A percentile compares a stretch with the other conserved stretches of the same genome.
These are phyloP conservation scores for Monosporascus sp. DNA, from an alignment of 2,329 filamentous ascomycete genomes.

Conservation along the genomic window DNA sequence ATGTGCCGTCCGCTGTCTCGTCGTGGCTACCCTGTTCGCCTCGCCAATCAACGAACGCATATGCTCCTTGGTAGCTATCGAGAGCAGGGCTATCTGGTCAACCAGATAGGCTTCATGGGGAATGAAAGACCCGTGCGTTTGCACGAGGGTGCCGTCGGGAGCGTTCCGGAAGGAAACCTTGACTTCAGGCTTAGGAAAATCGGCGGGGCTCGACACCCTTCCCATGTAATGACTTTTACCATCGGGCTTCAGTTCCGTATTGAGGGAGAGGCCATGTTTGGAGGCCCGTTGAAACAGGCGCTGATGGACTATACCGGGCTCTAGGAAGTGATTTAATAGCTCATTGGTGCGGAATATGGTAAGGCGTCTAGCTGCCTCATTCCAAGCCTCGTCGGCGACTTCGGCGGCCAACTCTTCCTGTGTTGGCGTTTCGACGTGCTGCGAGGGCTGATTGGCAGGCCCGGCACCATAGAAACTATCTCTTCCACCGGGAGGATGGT, in stretches of 20 bases:
- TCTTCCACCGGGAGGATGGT: conserved; percentile 51
- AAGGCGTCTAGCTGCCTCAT: conserved; percentile 57
- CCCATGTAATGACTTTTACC: conserved; percentile 36
- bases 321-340: conserved; percentile 68
- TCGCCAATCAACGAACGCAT: conserved; percentile 74
- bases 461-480: conserved; percentile 61
- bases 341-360: conserved; percentile 62
- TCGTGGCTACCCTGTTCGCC: conserved; percentile 63
- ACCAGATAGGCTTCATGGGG: conserved; percentile 71
- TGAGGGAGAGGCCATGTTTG: conserved; percentile 53
- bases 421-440: conserved; percentile 36
- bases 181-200: conserved; percentile 47
- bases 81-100: conserved; percentile 78
- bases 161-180: conserved; percentile 52
- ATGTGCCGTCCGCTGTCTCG: conserved; percentile 72
- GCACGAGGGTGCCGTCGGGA: conserved; percentile 56
- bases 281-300: conserved; percentile 54
- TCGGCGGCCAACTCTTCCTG: conserved; percentile 64
- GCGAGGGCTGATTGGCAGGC: conserved; percentile 58
- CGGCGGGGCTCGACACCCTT: conserved; percentile 44
- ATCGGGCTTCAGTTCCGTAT: conserved; percentile 46
- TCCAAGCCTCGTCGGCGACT: conserved; percentile 61
- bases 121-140: conserved; percentile 64
- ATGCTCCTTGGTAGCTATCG: conserved; percentile 76
- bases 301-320: conserved; percentile 56